phyloP scores from a whole-genome alignment of 768 basidiomycete genomes.

The Tricholoma sp. region DNA sequence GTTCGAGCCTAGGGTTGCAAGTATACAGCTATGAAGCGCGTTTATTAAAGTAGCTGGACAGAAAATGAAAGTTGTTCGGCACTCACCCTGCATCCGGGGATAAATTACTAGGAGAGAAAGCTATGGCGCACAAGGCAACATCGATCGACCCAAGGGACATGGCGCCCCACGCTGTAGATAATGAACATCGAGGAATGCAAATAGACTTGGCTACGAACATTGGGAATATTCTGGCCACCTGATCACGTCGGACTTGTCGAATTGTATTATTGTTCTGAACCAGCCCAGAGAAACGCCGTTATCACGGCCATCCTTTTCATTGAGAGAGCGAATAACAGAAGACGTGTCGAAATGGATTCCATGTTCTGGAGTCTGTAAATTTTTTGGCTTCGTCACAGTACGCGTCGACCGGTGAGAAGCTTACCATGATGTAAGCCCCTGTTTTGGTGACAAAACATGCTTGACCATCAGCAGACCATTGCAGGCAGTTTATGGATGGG shows the following conservation, averaged over 20 bases:
- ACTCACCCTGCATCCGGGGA: constrained; percentile 56
- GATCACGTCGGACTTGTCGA: constrained; percentile 36
- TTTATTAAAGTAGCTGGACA: not conserved
- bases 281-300: constrained; percentile 46
- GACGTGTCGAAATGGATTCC: constrained; percentile 64
- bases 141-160: constrained; percentile 74
- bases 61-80: not conserved
- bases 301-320: constrained; percentile 22
- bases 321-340: constrained; percentile 41
- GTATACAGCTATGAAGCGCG: constrained; percentile 46
- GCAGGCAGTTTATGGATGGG: constrained; percentile 55
- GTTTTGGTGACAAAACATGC: constrained; percentile 60
- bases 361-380: constrained; percentile 63
- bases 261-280: constrained; percentile 72
- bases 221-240: constrained; percentile 48
- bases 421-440: constrained; percentile 66
- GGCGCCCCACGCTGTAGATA: constrained; percentile 58
- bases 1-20: constrained; percentile 68
- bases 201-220: constrained; percentile 24
- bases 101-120: constrained; percentile 66
- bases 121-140: constrained; percentile 46
- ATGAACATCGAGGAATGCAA: not conserved
- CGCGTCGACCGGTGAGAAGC: constrained; percentile 6
- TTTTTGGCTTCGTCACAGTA: not conserved
- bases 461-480: constrained; percentile 78